Conservation (phyloP, 2,329 filamentous ascomycete genomes). For the Aspergillus ruber region DNA sequence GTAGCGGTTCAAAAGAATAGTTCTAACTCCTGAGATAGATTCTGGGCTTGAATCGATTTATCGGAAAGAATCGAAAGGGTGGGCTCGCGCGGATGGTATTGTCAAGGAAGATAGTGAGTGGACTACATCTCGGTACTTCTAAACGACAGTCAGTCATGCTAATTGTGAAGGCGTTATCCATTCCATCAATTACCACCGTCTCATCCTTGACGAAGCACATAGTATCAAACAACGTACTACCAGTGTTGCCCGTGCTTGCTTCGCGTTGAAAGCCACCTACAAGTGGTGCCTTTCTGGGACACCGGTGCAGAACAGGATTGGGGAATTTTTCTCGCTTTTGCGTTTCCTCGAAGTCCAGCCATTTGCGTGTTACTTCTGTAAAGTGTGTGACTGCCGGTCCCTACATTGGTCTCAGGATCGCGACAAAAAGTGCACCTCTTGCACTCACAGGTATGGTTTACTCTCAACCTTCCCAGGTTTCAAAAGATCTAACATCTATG, state of each 20-base stretch:
- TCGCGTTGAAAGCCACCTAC: conserved; percentile 77
- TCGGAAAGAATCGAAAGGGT: conserved; percentile 87
- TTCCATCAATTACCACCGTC: conserved; percentile 75
- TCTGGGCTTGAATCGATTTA: conserved; percentile 78
- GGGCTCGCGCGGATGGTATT: conserved; percentile 69
- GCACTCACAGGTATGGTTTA: conserved; percentile 49
- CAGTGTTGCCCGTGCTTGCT: conserved; percentile 90
- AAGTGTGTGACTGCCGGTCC: conserved; percentile 70
- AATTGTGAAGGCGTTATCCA: conserved; percentile 62
- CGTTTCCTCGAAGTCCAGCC: conserved; percentile 84
- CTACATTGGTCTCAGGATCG: conserved; percentile 78
- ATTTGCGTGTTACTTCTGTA: conserved; percentile 92
- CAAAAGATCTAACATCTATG: conserved; percentile 9
- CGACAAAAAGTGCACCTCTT: conserved; percentile 63
- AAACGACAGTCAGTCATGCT: background rate
- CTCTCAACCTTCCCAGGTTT: conserved; percentile 5
- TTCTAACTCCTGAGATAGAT: conserved; percentile 24
- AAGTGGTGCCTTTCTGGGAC: conserved; percentile 96
- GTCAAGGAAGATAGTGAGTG: conserved; percentile 64
- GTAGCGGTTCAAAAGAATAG: background rate
- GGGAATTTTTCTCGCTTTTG: conserved; percentile 91
- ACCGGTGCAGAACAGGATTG: conserved; percentile 92
- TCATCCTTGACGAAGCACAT: conserved; percentile 92
- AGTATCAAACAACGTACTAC: conserved; percentile 83
- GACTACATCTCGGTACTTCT: background rate